Conservation (phyloP, 1,284 basidiomycete species). For the Ustilago curta region DNA sequence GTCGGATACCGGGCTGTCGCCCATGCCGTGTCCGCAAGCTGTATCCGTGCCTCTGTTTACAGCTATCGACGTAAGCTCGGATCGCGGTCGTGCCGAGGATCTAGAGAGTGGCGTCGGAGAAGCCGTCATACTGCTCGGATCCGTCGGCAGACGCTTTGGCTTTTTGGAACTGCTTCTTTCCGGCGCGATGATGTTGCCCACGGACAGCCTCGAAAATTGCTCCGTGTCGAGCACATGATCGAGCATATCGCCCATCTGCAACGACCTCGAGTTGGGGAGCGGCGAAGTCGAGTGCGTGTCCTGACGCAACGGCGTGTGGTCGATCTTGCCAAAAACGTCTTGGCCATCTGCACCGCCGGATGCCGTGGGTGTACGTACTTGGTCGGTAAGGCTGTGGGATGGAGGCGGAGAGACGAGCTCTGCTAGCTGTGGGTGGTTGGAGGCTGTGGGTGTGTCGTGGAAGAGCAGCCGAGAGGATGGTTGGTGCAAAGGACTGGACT, state of each 20-base stretch:
- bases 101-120: slow-evolving; percentile 37
- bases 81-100: slow-evolving; percentile 18
- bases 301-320: slow-evolving; percentile 40
- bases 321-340: slow-evolving; percentile 47
- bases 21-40: not conserved
- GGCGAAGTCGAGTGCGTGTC: slow-evolving; percentile 48
- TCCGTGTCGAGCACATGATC: slow-evolving; percentile 31
- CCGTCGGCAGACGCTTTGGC: slow-evolving; percentile 20
- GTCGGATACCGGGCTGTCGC: slow-evolving; percentile 19
- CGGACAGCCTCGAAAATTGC: slow-evolving; percentile 29
- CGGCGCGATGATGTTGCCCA: slow-evolving; percentile 49
- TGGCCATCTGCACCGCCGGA: slow-evolving; percentile 6
- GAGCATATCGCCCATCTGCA: slow-evolving; percentile 45
- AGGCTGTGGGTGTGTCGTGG: slow-evolving; percentile 34
- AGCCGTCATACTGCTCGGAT: slow-evolving; percentile 34
- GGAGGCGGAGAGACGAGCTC: slow-evolving; percentile 24
- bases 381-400: not conserved
- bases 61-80: slow-evolving; percentile 28
- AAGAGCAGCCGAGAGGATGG: slow-evolving; percentile 41
- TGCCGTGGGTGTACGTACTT: slow-evolving; percentile 27
- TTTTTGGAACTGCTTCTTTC: slow-evolving; percentile 40
- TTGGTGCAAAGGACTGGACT: slow-evolving; percentile 21
- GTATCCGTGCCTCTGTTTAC: slow-evolving; percentile 8
- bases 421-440: not conserved
- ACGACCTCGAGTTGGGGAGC: slow-evolving; percentile 37